Base-by-base conservation (phyloP, 495 filamentous ascomycete species). In the Aspergillus ellipticus region DNA sequence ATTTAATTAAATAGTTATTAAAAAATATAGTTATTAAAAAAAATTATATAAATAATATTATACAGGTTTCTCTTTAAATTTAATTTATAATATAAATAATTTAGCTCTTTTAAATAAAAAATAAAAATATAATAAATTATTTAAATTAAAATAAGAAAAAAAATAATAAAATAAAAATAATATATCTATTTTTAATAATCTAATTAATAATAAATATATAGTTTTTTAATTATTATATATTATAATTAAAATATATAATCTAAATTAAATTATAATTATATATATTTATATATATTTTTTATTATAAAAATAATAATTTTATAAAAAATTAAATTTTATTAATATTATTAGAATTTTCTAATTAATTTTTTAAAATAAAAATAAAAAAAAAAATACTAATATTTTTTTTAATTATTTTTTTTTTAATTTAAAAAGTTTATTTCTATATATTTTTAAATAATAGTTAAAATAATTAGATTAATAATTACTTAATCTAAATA, bases 311-410 rank as follows among this genome's bases (percentile, higher is more conserved):
- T 41, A 41, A 41, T 41, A 13, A 15, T 41, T 15, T 15, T 13
- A 41, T 41, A 15, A 41, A 41, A 41, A 42, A 20, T 7, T 59
- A 55, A 17, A 59, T 54, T 54, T 31, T 48, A 28, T 42, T 28
- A 59, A 43, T 43, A 17, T 41, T 51, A 50, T 42, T 53, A 49
- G 19, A 51, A 49, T n/a, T 33, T 10, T 39, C 37, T 48, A 55
- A 49, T 29, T 61, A 28, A 21, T 55, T 56, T 33, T 51, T 28
- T 54, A 57, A 59, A 61, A 57, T 69, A 58, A 53, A 54, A 50
- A 53, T 15, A 41, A 41, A 41, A 41, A 41, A 13, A 41, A 41
- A 41, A 13, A 41, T 41, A 41, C 4, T 15, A 41, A 41, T 15
- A 4, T 53, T 66, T 58, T 60, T 54, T 53, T 15, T 20, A 41